Evolutionary conservation across 2,329 filamentous ascomycete species (phyloP).

Genomic region (Didymella glomerata): DNA sequence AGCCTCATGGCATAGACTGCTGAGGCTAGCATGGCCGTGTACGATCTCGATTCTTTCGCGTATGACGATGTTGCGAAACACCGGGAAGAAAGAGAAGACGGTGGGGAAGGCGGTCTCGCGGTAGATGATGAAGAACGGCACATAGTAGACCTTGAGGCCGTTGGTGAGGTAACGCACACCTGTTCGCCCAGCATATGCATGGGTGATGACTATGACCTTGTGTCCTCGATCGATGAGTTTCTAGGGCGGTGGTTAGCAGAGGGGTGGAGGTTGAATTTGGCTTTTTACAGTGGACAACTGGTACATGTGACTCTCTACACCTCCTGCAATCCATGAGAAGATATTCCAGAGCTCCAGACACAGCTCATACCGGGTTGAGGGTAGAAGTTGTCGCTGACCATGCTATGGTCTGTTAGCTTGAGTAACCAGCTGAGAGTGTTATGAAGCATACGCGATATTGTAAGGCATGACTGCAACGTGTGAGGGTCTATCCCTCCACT

Average conservation of each 20-base stretch:
- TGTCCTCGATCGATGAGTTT: conserved; percentile 98
- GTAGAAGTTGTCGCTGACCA: conserved; percentile 99
- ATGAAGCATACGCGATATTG: conserved; percentile 70
- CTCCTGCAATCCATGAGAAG: conserved; percentile 61
- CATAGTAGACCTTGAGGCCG: conserved; percentile 96
- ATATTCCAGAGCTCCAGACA: background rate
- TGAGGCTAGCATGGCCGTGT: conserved; percentile 94
- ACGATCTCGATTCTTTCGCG: conserved; percentile 96
- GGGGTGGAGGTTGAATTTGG: background rate
- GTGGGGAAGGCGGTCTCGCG: conserved; percentile 93
- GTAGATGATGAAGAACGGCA: conserved; percentile 95
- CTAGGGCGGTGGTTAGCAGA: conserved; percentile 48
- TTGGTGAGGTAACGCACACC: conserved; percentile 96
- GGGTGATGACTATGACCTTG: conserved; percentile 97
- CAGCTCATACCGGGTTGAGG: conserved; percentile 76
- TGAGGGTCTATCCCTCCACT: conserved; percentile 35
- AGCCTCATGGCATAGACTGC: conserved; percentile 91
- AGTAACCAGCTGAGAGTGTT: background rate
- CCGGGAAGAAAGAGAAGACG: conserved; percentile 97
- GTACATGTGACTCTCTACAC: conserved; percentile 98
- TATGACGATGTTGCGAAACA: conserved; percentile 96
- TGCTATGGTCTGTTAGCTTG: conserved; percentile 58
- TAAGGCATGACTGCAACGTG: conserved; percentile 64
- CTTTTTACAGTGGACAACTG: conserved; percentile 78
- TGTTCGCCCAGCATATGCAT: conserved; percentile 89